Evolutionary conservation across 148 eudicot species (phyloP), one percentile per base, ranked within the genome.

Genomic region (Linanthus parryae): DNA sequence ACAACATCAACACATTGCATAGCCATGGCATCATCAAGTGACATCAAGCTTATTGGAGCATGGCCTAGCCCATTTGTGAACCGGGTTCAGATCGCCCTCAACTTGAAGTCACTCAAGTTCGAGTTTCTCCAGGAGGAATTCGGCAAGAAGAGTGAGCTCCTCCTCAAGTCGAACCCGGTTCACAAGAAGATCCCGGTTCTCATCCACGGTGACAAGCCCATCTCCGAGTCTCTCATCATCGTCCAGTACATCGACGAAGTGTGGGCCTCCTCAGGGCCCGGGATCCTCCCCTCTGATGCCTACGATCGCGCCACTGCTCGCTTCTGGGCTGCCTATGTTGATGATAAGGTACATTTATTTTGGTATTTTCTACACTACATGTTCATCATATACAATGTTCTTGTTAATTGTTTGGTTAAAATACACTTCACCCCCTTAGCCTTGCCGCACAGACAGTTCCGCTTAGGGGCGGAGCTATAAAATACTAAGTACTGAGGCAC

Each of bases 111-210:
- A 0, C 37, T 67, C 0, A 54, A 24, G 1, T 67, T 38, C 41
- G 71, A 67, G 17, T 59, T 37, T 47, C 34, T 41, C 2, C 25
- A 52, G 9, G 73, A 59, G 50, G 20, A 54, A 11, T 10, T 60
- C 0, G 57, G 41, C 2, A 4, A 6, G 16, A 68, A 59, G 22
- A 82, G 89, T 38, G 79, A 85, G 38, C 77, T 82, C 4, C 72
- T 85, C 11, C 63, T 85, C 3, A 66, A 78, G 59, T 75, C 83
- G 2, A 85, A 85, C 44, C 94, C 88, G 3, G 75, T 85, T 56
- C 47, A 68, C 56, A 78, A 85, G 66, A 81, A 85, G 47, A 66
- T 85, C 48, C 94, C 94, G 2, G 83, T 85, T 22, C 66, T 85
- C 3, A 41, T 85, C 31, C 88, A 78, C 54, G 58, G 61, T 16